Evolutionary conservation across 2,329 filamentous ascomycete genomes (phyloP).

Genomic region (Chrysoporthe puriensis): DNA sequence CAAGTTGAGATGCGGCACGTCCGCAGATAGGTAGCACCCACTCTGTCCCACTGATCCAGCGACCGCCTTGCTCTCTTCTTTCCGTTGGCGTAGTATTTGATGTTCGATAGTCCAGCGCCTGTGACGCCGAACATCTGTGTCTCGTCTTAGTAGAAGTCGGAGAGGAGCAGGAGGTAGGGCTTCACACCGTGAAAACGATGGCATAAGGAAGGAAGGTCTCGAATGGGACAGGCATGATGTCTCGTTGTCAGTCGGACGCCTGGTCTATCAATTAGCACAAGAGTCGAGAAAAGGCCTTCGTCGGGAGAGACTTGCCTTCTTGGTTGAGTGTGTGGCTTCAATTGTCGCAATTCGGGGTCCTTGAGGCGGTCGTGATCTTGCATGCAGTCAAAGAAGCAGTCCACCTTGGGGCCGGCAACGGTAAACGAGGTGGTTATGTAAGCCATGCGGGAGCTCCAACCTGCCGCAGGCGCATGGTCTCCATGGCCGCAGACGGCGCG

Average conservation of each 20-base stretch:
- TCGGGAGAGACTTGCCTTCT: not conserved
- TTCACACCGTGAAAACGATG: conserved; percentile 63
- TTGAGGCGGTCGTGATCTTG: not conserved
- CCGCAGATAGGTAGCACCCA: conserved; percentile 35
- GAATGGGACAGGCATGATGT: conserved; percentile 65
- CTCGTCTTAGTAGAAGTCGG: conserved; percentile 9
- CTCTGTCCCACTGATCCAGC: conserved; percentile 66
- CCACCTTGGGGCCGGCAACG: conserved; percentile 8
- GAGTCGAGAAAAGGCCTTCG: too few relatives aligned
- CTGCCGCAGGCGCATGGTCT: not conserved
- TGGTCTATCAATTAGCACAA: conserved; percentile 28
- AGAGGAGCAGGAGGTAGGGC: conserved; percentile 20
- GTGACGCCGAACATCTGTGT: conserved; percentile 66
- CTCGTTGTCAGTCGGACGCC: conserved; percentile 27
- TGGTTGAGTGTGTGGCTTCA: conserved; percentile 1
- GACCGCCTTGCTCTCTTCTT: conserved; percentile 64
- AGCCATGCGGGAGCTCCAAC: conserved; percentile 8
- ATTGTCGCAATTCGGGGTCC: conserved; percentile 7
- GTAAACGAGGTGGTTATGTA: not conserved
- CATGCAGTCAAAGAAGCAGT: conserved; percentile 6
- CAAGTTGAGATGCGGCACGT: conserved; percentile 35
- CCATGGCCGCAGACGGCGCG: not conserved
- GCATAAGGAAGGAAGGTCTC: conserved; percentile 67
- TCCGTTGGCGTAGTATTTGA: conserved; percentile 62
- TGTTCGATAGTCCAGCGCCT: conserved; percentile 60